phyloP scores from a whole-genome alignment of 345 rosid species.

The Salix caprea region DNA sequence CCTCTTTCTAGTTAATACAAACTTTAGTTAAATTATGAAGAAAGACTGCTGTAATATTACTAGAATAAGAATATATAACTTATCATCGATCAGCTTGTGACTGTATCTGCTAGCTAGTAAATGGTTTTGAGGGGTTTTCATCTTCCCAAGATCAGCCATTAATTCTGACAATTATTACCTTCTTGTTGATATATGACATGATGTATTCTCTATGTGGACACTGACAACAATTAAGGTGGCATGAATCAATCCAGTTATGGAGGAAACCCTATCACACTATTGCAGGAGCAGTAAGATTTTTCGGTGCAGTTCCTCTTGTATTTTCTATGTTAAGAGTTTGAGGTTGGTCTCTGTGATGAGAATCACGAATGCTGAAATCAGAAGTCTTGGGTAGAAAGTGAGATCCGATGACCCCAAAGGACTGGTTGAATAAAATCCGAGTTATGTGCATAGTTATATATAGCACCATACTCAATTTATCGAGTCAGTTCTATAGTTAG shows the following conservation, averaged over 20 bases:
- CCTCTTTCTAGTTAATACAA: conserved; percentile 49
- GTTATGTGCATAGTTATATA: too few species aligned
- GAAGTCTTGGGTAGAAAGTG: neutral
- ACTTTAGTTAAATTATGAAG: neutral
- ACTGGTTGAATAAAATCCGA: too few species aligned
- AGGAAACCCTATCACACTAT: neutral
- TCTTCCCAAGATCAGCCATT: neutral
- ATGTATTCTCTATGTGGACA: neutral
- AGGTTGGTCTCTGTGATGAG: neutral
- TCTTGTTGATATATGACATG: neutral
- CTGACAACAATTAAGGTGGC: neutral
- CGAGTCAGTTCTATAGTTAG: too few species aligned
- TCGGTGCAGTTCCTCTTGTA: neutral
- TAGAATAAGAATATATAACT: neutral
- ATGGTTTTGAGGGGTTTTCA: neutral
- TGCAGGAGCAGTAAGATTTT: neutral
- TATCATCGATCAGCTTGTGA: neutral
- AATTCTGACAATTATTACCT: neutral
- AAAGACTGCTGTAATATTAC: neutral
- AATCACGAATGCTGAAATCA: neutral
- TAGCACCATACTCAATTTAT: too few species aligned
- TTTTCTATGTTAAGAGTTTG: neutral
- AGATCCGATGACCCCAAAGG: neutral
- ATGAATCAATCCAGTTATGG: neutral
- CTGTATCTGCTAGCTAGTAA: neutral